A percentile compares a stretch with the other conserved stretches of the same genome.
These are phyloP conservation scores for Alternaria sp. DNA, from an alignment of 2,329 filamentous ascomycete genomes.

Conservation along the genomic window DNA sequence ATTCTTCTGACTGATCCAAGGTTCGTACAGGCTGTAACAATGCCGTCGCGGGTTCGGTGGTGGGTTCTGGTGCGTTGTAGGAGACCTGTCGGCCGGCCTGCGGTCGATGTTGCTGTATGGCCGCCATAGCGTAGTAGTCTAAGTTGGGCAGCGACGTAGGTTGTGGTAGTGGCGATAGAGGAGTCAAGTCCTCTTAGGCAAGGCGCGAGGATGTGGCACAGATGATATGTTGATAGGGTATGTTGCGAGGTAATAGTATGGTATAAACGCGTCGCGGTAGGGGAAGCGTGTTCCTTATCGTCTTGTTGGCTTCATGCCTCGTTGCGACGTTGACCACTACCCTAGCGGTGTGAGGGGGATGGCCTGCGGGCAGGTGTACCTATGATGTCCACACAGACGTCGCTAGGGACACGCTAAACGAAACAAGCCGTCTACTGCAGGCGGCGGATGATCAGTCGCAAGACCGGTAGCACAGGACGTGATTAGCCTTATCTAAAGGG, in stretches of 20 bases:
- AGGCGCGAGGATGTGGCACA: conserved; percentile 29
- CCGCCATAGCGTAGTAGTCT: conserved; percentile 45
- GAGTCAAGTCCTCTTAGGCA: conserved; percentile 24
- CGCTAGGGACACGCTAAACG: conserved; percentile 31
- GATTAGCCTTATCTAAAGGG: neutral
- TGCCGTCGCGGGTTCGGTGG: conserved; percentile 33
- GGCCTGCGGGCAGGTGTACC: conserved; percentile 13
- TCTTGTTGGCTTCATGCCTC: conserved; percentile 28
- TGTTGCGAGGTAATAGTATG: neutral
- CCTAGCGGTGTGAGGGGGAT: conserved; percentile 30
- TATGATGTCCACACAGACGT: conserved; percentile 32
- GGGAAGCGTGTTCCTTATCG: conserved; percentile 22
- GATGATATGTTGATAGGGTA: neutral
- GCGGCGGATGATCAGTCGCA: conserved; percentile 29
- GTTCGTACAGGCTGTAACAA: conserved; percentile 55
- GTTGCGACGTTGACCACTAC: conserved; percentile 23
- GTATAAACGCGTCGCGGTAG: conserved; percentile 15
- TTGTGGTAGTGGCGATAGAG: conserved; percentile 22
- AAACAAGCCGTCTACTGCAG: conserved; percentile 29
- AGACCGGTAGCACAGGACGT: conserved; percentile 21
- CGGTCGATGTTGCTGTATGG: conserved; percentile 51
- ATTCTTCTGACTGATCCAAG: conserved; percentile 84
- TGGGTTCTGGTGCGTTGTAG: conserved; percentile 40
- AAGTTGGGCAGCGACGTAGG: conserved; percentile 14
- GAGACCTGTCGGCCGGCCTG: conserved; percentile 47